These are phyloP conservation scores for Aureobasidium musti DNA, from an alignment of 2,329 filamentous ascomycete genomes.

Conservation along the genomic window DNA sequence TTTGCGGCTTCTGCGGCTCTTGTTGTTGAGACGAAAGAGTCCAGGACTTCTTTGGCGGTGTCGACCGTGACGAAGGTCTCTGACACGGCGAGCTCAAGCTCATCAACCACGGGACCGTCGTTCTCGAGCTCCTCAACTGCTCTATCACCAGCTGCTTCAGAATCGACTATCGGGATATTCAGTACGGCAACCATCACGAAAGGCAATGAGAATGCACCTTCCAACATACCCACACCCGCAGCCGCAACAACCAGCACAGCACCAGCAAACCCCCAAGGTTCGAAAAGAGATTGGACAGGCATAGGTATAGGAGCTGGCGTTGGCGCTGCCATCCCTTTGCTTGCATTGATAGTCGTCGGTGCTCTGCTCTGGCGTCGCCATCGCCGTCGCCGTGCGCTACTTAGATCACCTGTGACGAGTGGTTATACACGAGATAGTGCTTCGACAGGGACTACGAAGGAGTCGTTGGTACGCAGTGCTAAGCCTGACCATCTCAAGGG, in stretches of 20 bases:
- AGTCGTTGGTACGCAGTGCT: background rate
- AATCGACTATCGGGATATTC: background rate
- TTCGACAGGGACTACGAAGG: background rate
- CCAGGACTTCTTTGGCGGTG: background rate
- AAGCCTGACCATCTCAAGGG: background rate
- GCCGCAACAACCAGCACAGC: background rate
- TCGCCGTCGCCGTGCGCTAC: background rate
- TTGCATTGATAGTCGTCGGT: background rate
- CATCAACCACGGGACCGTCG: background rate
- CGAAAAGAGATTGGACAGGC: background rate
- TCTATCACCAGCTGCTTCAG: background rate
- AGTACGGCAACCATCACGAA: background rate
- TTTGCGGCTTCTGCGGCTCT: background rate
- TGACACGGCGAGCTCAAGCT: too few species aligned
- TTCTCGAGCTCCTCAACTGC: background rate
- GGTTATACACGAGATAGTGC: background rate
- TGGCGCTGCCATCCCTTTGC: background rate
- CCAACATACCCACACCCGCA: background rate
- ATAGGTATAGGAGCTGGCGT: slow-evolving; percentile 6
- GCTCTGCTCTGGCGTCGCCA: background rate
- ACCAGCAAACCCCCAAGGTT: background rate
- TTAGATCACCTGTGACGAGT: background rate
- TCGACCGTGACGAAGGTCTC: too few species aligned
- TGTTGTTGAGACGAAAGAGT: background rate
- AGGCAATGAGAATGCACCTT: background rate